Percentiles rank a stretch among this genome's conserved stretches.
phyloP scores from a whole-genome alignment of 2,329 filamentous ascomycete genomes.

The Zymoseptoria crescenta region DNA sequence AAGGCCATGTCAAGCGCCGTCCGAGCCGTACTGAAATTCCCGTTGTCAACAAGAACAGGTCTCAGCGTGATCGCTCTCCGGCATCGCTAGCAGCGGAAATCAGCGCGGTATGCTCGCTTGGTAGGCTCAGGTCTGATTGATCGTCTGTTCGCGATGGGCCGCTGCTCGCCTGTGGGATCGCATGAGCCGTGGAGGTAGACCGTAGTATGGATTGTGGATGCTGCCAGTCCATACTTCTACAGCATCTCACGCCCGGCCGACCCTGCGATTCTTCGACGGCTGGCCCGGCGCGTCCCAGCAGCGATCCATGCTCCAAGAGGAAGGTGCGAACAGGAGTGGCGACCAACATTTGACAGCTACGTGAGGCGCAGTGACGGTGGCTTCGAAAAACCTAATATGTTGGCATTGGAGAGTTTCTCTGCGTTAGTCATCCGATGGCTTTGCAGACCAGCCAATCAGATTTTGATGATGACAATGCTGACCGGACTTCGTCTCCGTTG shows the following conservation, averaged over 20 bases:
- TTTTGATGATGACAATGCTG: neutral
- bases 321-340: neutral
- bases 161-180: no score
- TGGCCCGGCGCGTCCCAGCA: neutral
- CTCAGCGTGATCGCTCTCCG: neutral
- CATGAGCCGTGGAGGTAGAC: no score
- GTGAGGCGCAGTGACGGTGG: neutral
- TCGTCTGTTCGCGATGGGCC: no score
- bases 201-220: neutral
- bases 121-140: neutral
- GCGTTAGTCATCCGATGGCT: neutral
- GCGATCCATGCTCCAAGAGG: neutral
- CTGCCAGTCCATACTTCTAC: neutral
- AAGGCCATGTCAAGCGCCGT: neutral
- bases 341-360: neutral
- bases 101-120: neutral
- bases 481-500: neutral
- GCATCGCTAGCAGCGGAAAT: neutral
- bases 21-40: neutral
- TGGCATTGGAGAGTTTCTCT: neutral
- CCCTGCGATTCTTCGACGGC: neutral
- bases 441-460: neutral
- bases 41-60: neutral
- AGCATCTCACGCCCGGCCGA: neutral
- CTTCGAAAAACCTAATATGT: neutral